Percentiles rank a stretch among this genome's conserved stretches.
These are phyloP conservation scores for Daldinia sp. DNA, from an alignment of 2,329 filamentous ascomycete genomes.

Conservation along the genomic window DNA sequence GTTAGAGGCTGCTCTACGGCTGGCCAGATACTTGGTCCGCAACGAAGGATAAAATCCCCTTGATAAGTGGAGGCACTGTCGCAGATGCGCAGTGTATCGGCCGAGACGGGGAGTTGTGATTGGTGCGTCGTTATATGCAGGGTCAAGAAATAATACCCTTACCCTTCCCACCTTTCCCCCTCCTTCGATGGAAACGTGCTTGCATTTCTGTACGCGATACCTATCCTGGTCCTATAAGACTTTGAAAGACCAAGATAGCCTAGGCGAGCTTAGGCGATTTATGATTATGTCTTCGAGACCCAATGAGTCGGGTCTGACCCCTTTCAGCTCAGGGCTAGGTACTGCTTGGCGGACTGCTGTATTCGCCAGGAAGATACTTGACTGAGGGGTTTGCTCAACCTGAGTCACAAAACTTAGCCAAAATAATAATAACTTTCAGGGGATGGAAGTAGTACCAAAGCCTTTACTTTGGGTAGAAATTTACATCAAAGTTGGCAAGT, in stretches of 20 bases:
- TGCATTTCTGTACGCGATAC: not conserved
- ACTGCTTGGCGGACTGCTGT: not conserved
- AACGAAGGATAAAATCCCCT: slow-evolving; percentile 7
- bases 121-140: slow-evolving; percentile 32
- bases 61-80: slow-evolving; percentile 23
- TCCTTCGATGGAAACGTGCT: not conserved
- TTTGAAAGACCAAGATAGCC: not conserved
- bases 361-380: not conserved
- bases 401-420: not conserved
- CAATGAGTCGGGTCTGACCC: not conserved
- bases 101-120: slow-evolving; percentile 14
- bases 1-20: slow-evolving; percentile 21
- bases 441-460: too few relatives aligned
- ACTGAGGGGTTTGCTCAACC: not conserved
- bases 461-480: too few relatives aligned
- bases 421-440: too few relatives aligned
- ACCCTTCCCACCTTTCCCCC: not conserved
- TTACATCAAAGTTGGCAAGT: too few relatives aligned
- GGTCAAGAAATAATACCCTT: slow-evolving; percentile 6
- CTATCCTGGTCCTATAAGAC: slow-evolving; percentile 7
- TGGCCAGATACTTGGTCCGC: slow-evolving; percentile 23
- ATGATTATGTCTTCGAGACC: not conserved
- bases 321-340: not conserved
- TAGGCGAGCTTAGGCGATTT: not conserved
- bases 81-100: slow-evolving; percentile 18